A percentile compares a stretch with the other conserved stretches of the same genome.
These are phyloP conservation scores for Lachancea cidri DNA, from an alignment of 805 yeast species.

Conservation along the genomic window DNA sequence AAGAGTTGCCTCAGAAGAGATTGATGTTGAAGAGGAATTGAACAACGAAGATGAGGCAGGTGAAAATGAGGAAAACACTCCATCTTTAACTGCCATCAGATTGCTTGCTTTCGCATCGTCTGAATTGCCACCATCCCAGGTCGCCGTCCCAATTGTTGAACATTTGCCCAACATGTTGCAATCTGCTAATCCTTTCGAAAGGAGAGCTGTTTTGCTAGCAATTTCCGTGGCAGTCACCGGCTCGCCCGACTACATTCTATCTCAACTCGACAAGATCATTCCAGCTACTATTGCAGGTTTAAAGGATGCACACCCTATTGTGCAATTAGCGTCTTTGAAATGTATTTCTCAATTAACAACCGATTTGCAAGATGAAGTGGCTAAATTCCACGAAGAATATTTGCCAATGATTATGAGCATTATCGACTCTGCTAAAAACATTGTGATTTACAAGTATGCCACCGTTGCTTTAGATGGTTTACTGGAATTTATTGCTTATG, in stretches of 20 bases:
- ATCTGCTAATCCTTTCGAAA: slow-evolving; percentile 64
- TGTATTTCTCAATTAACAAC: slow-evolving; percentile 72
- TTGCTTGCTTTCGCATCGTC: slow-evolving; percentile 71
- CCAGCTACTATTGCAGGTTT: slow-evolving; percentile 72
- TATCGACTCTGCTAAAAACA: slow-evolving; percentile 79
- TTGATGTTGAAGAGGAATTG: slow-evolving; percentile 69
- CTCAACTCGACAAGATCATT: slow-evolving; percentile 67
- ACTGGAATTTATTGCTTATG: slow-evolving; percentile 85
- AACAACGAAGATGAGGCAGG: slow-evolving; percentile 82
- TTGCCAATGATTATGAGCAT: slow-evolving; percentile 82
- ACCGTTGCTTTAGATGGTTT: slow-evolving; percentile 88
- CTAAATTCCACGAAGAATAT: slow-evolving; percentile 75
- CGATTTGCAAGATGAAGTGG: slow-evolving; percentile 79
- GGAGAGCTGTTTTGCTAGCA: slow-evolving; percentile 82
- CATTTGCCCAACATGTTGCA: slow-evolving; percentile 52
- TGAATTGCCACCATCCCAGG: slow-evolving; percentile 90
- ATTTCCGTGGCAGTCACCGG: slow-evolving; percentile 83
- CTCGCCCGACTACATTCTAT: slow-evolving; percentile 86
- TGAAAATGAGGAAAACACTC: slow-evolving; percentile 87
- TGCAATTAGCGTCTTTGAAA: slow-evolving; percentile 80
- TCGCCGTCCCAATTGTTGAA: slow-evolving; percentile 71
- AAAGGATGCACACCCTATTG: slow-evolving; percentile 67
- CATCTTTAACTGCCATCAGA: slow-evolving; percentile 72
- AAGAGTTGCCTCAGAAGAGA: slow-evolving; percentile 75
- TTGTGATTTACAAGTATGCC: slow-evolving; percentile 83